These are phyloP conservation scores for Pittosporum tobira DNA, from an alignment of 129 eudicot species.

Conservation along the genomic window DNA sequence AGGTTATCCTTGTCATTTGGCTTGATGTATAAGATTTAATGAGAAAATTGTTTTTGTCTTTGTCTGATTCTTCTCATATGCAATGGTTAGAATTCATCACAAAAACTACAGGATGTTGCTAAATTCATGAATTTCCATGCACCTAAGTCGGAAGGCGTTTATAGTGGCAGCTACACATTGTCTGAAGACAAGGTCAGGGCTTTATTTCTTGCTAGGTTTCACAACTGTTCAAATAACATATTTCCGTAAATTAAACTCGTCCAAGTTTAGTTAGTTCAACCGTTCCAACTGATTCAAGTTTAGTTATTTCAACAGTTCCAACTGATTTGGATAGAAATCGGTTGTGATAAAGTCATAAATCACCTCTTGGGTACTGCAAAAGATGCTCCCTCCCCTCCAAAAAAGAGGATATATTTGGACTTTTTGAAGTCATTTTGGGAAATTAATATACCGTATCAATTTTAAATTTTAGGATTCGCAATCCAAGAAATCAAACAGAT, in stretches of 20 bases:
- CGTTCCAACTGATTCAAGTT: too few relatives aligned
- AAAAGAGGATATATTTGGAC: too few relatives aligned
- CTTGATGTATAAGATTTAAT: constrained; percentile 10
- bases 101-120: constrained; percentile 80
- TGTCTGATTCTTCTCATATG: constrained; percentile 21
- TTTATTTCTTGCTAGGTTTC: constrained; percentile 1
- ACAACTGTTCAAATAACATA: neutral
- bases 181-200: constrained; percentile 77
- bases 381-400: too few relatives aligned
- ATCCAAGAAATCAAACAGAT: too few relatives aligned
- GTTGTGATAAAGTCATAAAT: too few relatives aligned
- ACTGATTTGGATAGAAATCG: too few relatives aligned
- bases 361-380: neutral
- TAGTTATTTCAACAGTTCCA: too few relatives aligned
- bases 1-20: constrained; percentile 35
- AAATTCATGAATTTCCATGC: constrained; percentile 72
- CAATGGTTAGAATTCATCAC: constrained; percentile 65
- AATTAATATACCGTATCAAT: too few relatives aligned
- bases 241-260: neutral
- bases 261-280: too few relatives aligned
- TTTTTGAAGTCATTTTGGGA: too few relatives aligned
- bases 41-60: constrained; percentile 2
- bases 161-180: constrained; percentile 79
- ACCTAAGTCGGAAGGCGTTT: constrained; percentile 56
- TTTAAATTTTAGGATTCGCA: too few relatives aligned